Base-by-base conservation (phyloP, 2,329 filamentous ascomycete genomes). In the Cladosporium cucumerinum region DNA sequence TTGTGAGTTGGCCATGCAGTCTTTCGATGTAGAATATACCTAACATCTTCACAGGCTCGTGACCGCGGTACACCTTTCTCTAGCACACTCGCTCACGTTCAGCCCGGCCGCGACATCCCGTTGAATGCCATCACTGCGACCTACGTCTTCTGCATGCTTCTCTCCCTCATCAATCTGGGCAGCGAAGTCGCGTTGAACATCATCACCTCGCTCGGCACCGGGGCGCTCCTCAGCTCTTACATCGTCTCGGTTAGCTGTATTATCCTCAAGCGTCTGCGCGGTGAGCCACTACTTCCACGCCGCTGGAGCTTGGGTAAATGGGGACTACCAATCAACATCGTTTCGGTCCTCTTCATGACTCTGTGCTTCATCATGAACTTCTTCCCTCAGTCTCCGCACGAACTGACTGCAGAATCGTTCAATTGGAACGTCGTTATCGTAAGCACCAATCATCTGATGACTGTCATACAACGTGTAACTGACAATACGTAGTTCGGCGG, bases 1-100 rank as follows among this genome's bases (percentile, higher is more conserved):
- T 81, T 65, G 78, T 79, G 16, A 73, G 78, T 54, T 72, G 71
- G 68, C 58, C 18, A 26, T 14, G 2, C 4, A 10, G 1, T 21
- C 52, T 34, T 32, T 36, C 74, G 1, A 69, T 76, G 36, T 70
- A 72, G 3, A 4, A 32, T 7, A 30, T 21, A n/a, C 18, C 65
- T 73, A 72, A 59, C 75, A 77, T 6, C 55, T 77, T 58, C 68
- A 21, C 66, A 10, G 67, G 72, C 36, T 66, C 75, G 79, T 26
- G 80, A 82, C 63, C 69, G 73, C 6, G 80, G 80, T 1, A 71
- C 81, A 1, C 79, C 79, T 1, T 80, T 79, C 46, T 68, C 69
- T 18, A 30, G 34, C n/a, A 64, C 69, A 59, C 61, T 70, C 39
- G 66, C 68, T 58, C 64, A 66, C n/a, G 70, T 72, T 14, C 69